Percentiles rank a stretch among this genome's conserved stretches.
Conservation (phyloP, 1,139 yeast genomes). For the Yamadazyma siamensis region DNA sequence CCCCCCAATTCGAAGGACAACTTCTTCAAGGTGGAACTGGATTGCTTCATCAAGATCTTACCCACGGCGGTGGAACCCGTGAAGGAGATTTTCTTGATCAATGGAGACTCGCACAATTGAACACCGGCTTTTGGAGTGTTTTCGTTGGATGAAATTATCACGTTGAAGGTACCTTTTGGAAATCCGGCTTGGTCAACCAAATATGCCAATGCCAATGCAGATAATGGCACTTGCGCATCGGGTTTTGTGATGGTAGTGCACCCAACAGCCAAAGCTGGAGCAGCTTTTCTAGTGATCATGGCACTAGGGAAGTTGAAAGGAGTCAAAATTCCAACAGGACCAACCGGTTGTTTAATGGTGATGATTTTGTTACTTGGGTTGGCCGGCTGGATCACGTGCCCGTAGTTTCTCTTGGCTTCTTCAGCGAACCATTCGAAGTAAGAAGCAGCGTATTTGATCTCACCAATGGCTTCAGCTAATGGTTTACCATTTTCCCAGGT, state of each 20-base stretch:
- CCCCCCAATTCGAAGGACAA: constrained; percentile 53
- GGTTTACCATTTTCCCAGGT: constrained; percentile 47
- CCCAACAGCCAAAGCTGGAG: constrained; percentile 49
- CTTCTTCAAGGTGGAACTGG: constrained; percentile 44
- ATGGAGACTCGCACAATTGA: constrained; percentile 34
- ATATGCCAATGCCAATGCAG: constrained; percentile 43
- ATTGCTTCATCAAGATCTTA: constrained; percentile 46
- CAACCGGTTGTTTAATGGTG: constrained; percentile 45
- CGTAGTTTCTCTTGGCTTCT: constrained; percentile 41
- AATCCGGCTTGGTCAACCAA: constrained; percentile 44
- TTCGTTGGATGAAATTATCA: constrained; percentile 33
- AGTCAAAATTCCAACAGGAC: constrained; percentile 46
- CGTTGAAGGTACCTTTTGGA: constrained; percentile 44
- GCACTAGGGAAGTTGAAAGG: constrained; percentile 50
- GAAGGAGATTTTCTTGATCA: constrained; percentile 49
- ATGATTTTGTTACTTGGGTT: constrained; percentile 37
- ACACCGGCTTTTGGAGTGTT: constrained; percentile 32
- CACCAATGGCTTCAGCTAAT: constrained; percentile 39
- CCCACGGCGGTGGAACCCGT: constrained; percentile 63
- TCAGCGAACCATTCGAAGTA: constrained; percentile 47
- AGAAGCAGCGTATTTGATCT: constrained; percentile 41
- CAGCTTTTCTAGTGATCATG: constrained; percentile 48
- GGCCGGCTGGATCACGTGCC: constrained; percentile 40
- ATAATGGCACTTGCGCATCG: constrained; percentile 43
- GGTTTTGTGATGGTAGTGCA: constrained; percentile 48